Percentiles rank a stretch among this genome's conserved stretches.
These are phyloP conservation scores for Komagataella mondaviorum DNA, from an alignment of 805 yeast species.

Conservation along the genomic window DNA sequence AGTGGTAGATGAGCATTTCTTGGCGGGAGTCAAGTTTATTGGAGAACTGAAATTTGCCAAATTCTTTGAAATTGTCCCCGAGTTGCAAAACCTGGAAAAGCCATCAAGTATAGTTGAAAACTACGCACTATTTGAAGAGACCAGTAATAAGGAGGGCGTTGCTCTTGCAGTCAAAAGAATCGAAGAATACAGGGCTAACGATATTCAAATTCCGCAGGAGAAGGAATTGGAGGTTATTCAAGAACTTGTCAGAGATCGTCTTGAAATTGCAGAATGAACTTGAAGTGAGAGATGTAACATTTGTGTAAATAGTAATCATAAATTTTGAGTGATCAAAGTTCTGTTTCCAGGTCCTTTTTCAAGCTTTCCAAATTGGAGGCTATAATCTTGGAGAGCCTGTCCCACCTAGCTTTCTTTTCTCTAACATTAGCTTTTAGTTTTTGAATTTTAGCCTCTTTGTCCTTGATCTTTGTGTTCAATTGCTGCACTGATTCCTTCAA, in stretches of 20 bases:
- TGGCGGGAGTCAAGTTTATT: conserved; percentile 54
- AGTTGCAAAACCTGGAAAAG: conserved; percentile 21
- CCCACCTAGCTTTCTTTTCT: conserved; percentile 1
- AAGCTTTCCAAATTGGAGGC: not conserved
- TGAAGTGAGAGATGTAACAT: not conserved
- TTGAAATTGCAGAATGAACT: conserved; percentile 9
- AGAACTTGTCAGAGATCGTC: conserved; percentile 18
- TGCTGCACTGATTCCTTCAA: not conserved
- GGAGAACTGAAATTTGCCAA: conserved; percentile 47
- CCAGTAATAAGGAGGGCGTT: conserved; percentile 20
- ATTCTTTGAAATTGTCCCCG: conserved; percentile 24
- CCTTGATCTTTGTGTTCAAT: not conserved
- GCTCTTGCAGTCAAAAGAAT: conserved; percentile 19
- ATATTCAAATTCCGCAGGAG: conserved; percentile 17
- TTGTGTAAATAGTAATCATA: not conserved
- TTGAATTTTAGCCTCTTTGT: not conserved
- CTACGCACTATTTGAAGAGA: conserved; percentile 21
- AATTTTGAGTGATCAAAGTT: not conserved
- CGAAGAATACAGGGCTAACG: conserved; percentile 18
- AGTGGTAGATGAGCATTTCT: conserved; percentile 41
- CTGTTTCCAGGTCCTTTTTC: not conserved
- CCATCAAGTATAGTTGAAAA: conserved; percentile 23
- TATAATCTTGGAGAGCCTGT: not conserved
- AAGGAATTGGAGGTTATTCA: conserved; percentile 21
- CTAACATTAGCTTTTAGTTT: not conserved